Percentiles rank a stretch among this genome's conserved stretches.
Conservation (phyloP, 1,284 basidiomycete species). For the Ceratobasidium papillatum region DNA sequence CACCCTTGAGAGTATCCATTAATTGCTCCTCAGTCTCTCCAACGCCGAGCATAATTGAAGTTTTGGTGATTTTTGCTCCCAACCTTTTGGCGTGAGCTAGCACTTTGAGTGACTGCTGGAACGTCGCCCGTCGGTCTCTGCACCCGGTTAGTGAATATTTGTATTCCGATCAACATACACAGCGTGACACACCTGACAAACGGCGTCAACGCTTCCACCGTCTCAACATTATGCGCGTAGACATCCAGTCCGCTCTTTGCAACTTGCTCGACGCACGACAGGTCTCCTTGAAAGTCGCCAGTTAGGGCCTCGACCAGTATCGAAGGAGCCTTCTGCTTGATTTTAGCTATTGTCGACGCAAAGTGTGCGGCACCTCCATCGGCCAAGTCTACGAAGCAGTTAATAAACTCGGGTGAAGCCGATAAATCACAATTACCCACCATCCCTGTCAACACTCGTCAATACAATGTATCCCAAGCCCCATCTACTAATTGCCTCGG, state of each 20-base stretch:
- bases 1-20: conserved; percentile 83
- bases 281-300: conserved; percentile 88
- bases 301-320: conserved; percentile 98
- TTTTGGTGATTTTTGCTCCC: conserved; percentile 93
- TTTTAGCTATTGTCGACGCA: conserved; percentile 92
- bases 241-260: conserved; percentile 95
- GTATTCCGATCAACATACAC: not conserved
- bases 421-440: conserved; percentile 57
- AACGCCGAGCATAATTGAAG: conserved; percentile 98
- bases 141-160: not conserved
- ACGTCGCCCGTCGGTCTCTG: conserved; percentile 90
- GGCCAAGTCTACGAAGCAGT: conserved; percentile 69
- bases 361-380: conserved; percentile 96
- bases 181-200: conserved; percentile 65
- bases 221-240: conserved; percentile 98
- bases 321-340: conserved; percentile 96
- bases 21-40: conserved; percentile 91
- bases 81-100: conserved; percentile 83
- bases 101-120: conserved; percentile 88
- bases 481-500: conserved; percentile 98
- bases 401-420: conserved; percentile 31
- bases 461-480: conserved; percentile 98
- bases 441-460: conserved; percentile 96
- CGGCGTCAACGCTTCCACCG: conserved; percentile 91
- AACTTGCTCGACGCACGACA: conserved; percentile 80